Percentiles rank a stretch among this genome's conserved stretches.
Conservation (phyloP, 2,329 filamentous ascomycete genomes). For the Pseudocercospora cruenta region DNA sequence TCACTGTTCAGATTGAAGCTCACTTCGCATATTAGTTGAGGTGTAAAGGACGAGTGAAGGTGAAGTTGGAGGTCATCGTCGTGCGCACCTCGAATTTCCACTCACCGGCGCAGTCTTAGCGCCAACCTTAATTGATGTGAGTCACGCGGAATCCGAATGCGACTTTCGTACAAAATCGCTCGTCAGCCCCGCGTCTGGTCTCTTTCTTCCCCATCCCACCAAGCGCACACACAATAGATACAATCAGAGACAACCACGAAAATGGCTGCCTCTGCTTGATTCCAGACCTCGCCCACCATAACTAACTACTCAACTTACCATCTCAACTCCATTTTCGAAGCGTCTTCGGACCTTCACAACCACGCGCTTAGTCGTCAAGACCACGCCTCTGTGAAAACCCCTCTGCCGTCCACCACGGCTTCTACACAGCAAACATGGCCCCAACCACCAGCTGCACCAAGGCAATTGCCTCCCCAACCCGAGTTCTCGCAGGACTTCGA, state of each 20-base stretch:
- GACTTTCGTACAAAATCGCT: neutral
- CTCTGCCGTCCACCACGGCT: constrained; percentile 81
- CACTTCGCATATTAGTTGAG: neutral
- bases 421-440: constrained; percentile 74
- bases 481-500: constrained; percentile 70
- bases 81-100: neutral
- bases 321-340: constrained; percentile 35
- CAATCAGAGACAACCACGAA: constrained; percentile 34
- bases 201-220: constrained; percentile 23
- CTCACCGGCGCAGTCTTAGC: neutral
- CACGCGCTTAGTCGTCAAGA: constrained; percentile 34
- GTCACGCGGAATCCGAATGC: neutral
- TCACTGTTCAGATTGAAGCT: neutral
- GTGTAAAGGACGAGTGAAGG: neutral
- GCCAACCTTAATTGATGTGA: neutral
- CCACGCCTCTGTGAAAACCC: constrained; percentile 65
- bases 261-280: constrained; percentile 41
- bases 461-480: constrained; percentile 52
- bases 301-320: constrained; percentile 26
- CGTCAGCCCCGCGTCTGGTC: neutral
- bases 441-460: constrained; percentile 62
- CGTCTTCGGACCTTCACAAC: constrained; percentile 42
- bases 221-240: constrained; percentile 22
- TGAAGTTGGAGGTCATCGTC: neutral
- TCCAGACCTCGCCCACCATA: constrained; percentile 38